phyloP scores from a whole-genome alignment of 208 protist species.

The Acanthamoeba royreba region DNA sequence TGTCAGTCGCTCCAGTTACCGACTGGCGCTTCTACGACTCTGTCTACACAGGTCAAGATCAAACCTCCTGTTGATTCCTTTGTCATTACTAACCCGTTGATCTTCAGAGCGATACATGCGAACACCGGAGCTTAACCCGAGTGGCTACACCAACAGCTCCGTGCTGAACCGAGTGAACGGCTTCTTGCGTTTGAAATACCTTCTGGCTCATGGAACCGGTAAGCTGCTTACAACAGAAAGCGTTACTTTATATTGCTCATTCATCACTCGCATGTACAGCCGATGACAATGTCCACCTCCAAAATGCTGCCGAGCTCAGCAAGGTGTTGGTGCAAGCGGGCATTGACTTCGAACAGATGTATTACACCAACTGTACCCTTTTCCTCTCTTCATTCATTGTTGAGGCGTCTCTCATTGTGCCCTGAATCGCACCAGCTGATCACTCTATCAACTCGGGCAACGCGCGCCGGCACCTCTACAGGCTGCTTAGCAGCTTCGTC shows the following conservation, averaged over 20 bases:
- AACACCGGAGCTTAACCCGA: not conserved
- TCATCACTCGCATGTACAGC: no score
- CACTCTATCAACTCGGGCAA: not conserved
- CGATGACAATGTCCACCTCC: slow-evolving; percentile 8
- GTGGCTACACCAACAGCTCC: not conserved
- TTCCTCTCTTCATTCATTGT: not conserved
- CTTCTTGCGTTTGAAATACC: not conserved
- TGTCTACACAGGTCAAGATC: not conserved
- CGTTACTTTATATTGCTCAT: not conserved
- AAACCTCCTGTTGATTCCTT: no score
- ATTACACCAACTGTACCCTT: slow-evolving; percentile 9
- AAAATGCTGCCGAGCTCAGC: slow-evolving; percentile 23
- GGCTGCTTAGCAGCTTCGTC: not conserved
- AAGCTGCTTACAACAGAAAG: no score
- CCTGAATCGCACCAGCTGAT: not conserved
- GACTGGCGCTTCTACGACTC: slow-evolving; percentile 25
- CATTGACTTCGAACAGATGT: slow-evolving; percentile 10
- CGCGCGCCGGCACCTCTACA: not conserved
- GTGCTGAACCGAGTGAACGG: not conserved
- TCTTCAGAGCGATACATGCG: not conserved
- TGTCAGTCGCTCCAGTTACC: not conserved
- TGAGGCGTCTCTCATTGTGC: not conserved
- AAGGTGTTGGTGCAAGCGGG: not conserved
- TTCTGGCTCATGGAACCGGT: not conserved
- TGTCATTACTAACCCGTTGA: not conserved